A percentile compares a stretch with the other conserved stretches of the same genome.
Conservation (phyloP, 352 stramenopile species). For the Thalassiosira allenii region DNA sequence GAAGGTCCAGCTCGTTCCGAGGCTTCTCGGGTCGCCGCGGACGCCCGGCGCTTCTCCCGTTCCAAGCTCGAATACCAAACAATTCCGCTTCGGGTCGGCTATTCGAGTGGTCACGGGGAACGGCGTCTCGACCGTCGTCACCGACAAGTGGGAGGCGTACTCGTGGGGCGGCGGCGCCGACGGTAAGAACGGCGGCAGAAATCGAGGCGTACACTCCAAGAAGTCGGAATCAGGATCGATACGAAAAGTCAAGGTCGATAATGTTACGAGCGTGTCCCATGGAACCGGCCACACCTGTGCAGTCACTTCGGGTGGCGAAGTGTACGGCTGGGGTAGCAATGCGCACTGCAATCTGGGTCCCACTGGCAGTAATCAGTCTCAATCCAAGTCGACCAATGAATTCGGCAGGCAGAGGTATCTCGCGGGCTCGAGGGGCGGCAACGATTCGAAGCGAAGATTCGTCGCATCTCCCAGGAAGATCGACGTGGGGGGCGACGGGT, state of each 20-base stretch:
- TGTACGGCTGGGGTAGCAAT: slow-evolving; percentile 92
- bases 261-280: not conserved
- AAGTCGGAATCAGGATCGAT: too few species aligned
- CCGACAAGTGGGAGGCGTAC: slow-evolving; percentile 33
- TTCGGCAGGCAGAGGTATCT: too few species aligned
- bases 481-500: not conserved
- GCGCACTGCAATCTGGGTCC: slow-evolving; percentile 91
- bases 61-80: too few species aligned
- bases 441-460: slow-evolving; percentile 11
- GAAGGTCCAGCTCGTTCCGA: not conserved
- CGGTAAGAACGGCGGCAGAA: not conserved
- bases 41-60: too few species aligned
- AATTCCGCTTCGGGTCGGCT: too few species aligned
- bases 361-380: too few species aligned
- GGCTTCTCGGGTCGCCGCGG: not conserved
- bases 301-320: slow-evolving; percentile 91
- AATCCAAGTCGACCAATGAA: too few species aligned
- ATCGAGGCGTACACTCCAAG: too few species aligned
- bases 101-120: slow-evolving; percentile 23
- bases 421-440: too few species aligned
- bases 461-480: slow-evolving; percentile 18
- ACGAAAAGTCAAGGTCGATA: not conserved
- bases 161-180: slow-evolving; percentile 27
- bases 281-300: slow-evolving; percentile 51
- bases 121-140: slow-evolving; percentile 32